Evolutionary conservation across 2,329 filamentous ascomycete genomes (phyloP).

Genomic region (Dothidotthia symphoricarpi): DNA sequence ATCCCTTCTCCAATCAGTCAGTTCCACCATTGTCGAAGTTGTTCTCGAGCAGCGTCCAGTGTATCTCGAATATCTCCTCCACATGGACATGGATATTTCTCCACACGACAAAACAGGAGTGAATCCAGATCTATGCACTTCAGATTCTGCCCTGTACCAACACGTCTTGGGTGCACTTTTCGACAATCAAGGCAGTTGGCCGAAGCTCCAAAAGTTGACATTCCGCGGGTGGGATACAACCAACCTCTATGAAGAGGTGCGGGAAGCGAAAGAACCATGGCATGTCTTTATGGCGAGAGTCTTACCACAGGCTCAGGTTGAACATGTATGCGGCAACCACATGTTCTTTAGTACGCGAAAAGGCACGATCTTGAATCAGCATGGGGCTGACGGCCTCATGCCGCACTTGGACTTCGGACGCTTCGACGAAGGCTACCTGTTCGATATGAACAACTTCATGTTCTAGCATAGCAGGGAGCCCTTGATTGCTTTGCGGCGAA

Average conservation of each 20-base stretch:
- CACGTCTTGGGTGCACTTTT: background rate
- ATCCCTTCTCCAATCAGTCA: background rate
- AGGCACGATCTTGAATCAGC: conserved; percentile 1
- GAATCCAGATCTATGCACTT: background rate
- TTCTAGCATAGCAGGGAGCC: too few relatives aligned
- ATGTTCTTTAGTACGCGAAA: conserved; percentile 3
- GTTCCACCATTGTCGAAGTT: conserved; percentile 2
- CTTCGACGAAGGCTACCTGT: too few relatives aligned
- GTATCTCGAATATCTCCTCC: background rate
- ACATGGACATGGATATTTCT: background rate
- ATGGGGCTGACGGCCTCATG: conserved; percentile 1
- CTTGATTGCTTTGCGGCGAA: too few relatives aligned
- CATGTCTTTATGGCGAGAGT: background rate
- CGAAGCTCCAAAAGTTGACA: conserved; percentile 3
- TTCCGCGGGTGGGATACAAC: background rate
- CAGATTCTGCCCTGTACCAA: background rate
- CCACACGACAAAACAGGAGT: background rate
- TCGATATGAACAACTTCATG: too few relatives aligned
- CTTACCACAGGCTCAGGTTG: background rate
- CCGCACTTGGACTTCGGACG: too few relatives aligned
- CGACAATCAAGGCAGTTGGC: conserved; percentile 1
- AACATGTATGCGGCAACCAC: background rate
- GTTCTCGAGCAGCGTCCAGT: conserved; percentile 3
- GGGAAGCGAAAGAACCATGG: background rate
- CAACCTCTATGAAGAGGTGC: background rate